Conservation (phyloP, 1,284 basidiomycete species). For the Boletus smithii region DNA sequence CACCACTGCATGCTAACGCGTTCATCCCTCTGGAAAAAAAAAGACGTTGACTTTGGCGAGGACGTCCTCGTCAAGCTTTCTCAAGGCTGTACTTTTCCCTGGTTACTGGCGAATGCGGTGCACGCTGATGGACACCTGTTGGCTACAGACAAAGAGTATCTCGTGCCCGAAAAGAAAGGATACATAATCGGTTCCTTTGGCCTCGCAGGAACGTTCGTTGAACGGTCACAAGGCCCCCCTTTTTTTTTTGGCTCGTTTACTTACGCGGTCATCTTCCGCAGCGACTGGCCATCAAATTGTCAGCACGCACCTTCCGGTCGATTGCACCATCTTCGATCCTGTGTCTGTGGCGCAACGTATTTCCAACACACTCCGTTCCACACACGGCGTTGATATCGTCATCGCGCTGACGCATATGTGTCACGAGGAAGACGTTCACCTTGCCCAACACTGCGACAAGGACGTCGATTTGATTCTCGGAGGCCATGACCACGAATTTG, state of each 20-base stretch:
- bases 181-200: constrained; percentile 10
- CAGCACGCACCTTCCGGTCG: constrained; percentile 9
- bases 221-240: neutral
- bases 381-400: constrained; percentile 7
- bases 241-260: neutral
- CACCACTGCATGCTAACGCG: neutral
- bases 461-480: constrained; percentile 13
- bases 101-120: constrained; percentile 11
- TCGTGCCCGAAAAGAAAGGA: constrained; percentile 8
- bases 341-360: constrained; percentile 12
- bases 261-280: neutral
- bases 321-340: constrained; percentile 10
- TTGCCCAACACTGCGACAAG: constrained; percentile 1
- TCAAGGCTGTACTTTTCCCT: constrained; percentile 9
- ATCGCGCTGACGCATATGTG: constrained; percentile 17
- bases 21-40: neutral
- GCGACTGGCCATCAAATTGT: constrained; percentile 7
- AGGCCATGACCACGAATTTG: constrained; percentile 13
- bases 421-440: constrained; percentile 14
- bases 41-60: constrained; percentile 11
- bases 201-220: constrained; percentile 11
- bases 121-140: constrained; percentile 6
- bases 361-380: constrained; percentile 10
- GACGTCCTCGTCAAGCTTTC: constrained; percentile 7
- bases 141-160: constrained; percentile 8